Evolutionary conservation across 768 basidiomycete genomes (phyloP).

Genomic region (Arthromyces matolae): DNA sequence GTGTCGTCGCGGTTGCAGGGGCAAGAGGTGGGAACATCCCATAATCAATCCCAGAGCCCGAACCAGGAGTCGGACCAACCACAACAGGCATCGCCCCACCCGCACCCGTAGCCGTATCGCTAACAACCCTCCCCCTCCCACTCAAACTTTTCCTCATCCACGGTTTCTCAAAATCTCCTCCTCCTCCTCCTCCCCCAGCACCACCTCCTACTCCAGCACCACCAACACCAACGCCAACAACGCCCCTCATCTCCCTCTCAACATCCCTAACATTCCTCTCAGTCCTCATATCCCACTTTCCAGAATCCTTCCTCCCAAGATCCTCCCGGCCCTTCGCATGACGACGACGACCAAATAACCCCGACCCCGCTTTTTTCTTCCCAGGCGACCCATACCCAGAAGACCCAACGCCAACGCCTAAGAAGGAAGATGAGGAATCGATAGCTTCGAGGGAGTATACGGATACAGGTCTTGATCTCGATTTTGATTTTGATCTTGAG

Average conservation of each 20-base stretch:
- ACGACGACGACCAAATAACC: conserved; percentile 1
- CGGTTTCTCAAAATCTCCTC: too few species aligned
- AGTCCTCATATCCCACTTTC: conserved; percentile 23
- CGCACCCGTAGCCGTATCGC: conserved; percentile 16
- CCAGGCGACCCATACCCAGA: neutral
- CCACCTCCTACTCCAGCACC: neutral
- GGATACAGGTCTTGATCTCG: neutral
- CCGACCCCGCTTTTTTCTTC: conserved; percentile 5
- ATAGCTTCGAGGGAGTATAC: too few species aligned
- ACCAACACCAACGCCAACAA: neutral
- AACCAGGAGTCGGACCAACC: neutral
- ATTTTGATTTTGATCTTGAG: neutral
- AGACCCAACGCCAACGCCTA: neutral
- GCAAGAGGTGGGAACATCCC: too few species aligned
- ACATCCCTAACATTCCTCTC: conserved; percentile 19
- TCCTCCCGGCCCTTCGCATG: too few species aligned
- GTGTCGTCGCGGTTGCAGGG: too few species aligned
- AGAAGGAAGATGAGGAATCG: too few species aligned
- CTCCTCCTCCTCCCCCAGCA: neutral
- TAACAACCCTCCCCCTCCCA: conserved; percentile 16
- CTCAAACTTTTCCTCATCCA: conserved; percentile 9
- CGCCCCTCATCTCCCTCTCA: conserved; percentile 1
- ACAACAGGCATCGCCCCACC: neutral
- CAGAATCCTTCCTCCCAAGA: conserved; percentile 4
- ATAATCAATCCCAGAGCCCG: neutral